Percentiles rank a stretch among this genome's conserved stretches.
Conservation (phyloP, 495 filamentous ascomycete genomes). For the Articulospora tetracladia region DNA sequence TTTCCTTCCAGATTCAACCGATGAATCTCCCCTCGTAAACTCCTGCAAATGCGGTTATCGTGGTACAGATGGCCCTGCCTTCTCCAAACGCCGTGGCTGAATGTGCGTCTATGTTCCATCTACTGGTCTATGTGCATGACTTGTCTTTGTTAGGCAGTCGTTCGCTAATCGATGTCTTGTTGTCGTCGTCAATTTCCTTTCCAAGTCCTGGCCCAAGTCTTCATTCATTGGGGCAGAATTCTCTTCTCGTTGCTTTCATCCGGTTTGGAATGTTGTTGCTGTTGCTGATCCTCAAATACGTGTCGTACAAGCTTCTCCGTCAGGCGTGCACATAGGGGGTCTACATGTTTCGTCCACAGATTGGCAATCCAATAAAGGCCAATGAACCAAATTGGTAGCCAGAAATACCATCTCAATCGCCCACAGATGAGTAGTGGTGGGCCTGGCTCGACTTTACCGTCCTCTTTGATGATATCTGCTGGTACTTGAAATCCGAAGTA, state of each 20-base stretch:
- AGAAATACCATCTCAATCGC: constrained; percentile 14
- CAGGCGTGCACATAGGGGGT: constrained; percentile 57
- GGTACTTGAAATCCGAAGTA: constrained; percentile 56
- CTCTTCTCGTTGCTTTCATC: constrained; percentile 3
- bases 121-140: background rate
- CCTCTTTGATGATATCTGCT: constrained; percentile 42
- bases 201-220: background rate
- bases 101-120: background rate
- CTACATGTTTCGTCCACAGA: constrained; percentile 63
- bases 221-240: constrained; percentile 9
- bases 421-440: constrained; percentile 8
- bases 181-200: background rate
- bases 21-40: background rate
- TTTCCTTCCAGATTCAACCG: background rate
- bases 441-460: constrained; percentile 36
- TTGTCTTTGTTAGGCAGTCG: background rate
- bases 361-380: constrained; percentile 54
- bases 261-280: constrained; percentile 7
- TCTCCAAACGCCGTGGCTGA: no score
- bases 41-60: background rate
- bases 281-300: constrained; percentile 40
- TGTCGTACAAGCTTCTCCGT: constrained; percentile 54
- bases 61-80: background rate
- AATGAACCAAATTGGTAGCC: constrained; percentile 51
- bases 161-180: background rate